These are phyloP conservation scores for Termitomyces sp. DNA, from an alignment of 768 basidiomycete species.

Conservation along the genomic window DNA sequence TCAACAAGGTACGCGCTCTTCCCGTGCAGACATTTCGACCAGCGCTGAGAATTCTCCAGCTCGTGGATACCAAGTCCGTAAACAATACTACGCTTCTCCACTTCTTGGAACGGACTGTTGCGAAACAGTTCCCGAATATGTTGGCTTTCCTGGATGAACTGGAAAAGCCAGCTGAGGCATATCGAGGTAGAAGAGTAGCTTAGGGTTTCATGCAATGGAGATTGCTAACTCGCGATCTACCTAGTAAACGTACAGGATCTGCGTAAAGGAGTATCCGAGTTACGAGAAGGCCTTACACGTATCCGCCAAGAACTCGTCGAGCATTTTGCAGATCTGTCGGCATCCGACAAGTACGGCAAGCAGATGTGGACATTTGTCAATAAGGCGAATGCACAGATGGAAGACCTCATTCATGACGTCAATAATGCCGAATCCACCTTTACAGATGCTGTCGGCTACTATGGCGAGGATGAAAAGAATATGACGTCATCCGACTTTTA, in stretches of 20 bases:
- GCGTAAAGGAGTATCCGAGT: slow-evolving; percentile 64
- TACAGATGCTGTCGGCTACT: slow-evolving; percentile 82
- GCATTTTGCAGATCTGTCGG: slow-evolving; percentile 68
- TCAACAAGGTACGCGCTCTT: slow-evolving; percentile 79
- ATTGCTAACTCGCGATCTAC: slow-evolving; percentile 9
- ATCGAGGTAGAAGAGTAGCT: slow-evolving; percentile 61
- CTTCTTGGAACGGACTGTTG: slow-evolving; percentile 86
- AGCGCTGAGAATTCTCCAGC: slow-evolving; percentile 32
- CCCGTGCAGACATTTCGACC: background rate
- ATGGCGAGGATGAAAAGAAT: slow-evolving; percentile 88
- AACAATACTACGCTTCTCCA: slow-evolving; percentile 93
- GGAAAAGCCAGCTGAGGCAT: slow-evolving; percentile 84
- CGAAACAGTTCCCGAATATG: slow-evolving; percentile 84
- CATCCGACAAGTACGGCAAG: slow-evolving; percentile 72
- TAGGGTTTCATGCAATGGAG: background rate
- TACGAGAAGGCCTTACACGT: slow-evolving; percentile 69
- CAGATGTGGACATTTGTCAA: slow-evolving; percentile 92
- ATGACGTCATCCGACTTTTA: slow-evolving; percentile 91
- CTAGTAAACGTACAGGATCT: slow-evolving; percentile 85
- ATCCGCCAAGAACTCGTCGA: slow-evolving; percentile 79
- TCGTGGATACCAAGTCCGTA: slow-evolving; percentile 96
- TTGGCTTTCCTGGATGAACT: slow-evolving; percentile 87
- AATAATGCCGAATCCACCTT: slow-evolving; percentile 81
- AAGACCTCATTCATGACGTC: slow-evolving; percentile 83
- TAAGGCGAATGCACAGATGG: slow-evolving; percentile 67